phyloP scores from a whole-genome alignment of 2,329 filamentous ascomycete genomes.

The Xylaria sp. region DNA sequence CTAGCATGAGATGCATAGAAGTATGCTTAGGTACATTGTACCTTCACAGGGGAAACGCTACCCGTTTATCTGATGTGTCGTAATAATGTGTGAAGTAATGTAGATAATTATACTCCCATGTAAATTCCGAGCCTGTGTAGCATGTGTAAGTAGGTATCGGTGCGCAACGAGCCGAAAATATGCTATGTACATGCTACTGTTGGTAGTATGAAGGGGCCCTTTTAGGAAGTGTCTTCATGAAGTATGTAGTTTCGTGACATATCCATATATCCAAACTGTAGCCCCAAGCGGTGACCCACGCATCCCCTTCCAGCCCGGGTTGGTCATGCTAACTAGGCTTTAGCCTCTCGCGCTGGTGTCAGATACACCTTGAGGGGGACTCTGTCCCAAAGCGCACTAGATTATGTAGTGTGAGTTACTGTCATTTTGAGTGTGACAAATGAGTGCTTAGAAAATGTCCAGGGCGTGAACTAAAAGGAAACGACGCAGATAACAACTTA shows the following conservation, averaged over 20 bases:
- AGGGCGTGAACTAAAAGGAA: background rate
- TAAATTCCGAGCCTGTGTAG: background rate
- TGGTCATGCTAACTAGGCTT: background rate
- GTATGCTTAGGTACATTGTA: too few relatives aligned
- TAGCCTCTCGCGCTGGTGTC: slow-evolving; percentile 36
- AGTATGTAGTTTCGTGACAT: too few relatives aligned
- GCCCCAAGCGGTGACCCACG: background rate
- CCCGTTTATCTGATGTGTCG: too few relatives aligned
- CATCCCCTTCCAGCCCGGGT: background rate
- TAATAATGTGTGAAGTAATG: too few relatives aligned
- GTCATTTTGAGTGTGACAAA: background rate
- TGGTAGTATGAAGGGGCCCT: background rate
- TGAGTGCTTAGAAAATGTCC: background rate
- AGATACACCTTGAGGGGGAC: slow-evolving; percentile 42
- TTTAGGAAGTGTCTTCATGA: background rate
- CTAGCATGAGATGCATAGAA: too few relatives aligned
- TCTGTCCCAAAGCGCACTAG: slow-evolving; percentile 49
- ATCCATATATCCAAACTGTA: background rate
- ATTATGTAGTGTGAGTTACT: background rate
- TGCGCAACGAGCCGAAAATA: too few relatives aligned
- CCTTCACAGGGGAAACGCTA: too few relatives aligned
- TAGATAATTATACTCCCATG: background rate
- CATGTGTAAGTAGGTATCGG: background rate
- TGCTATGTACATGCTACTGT: too few relatives aligned
- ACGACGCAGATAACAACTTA: background rate